These are phyloP conservation scores for Mariannaea sp. DNA, from an alignment of 2,329 filamentous ascomycete species.

Conservation along the genomic window DNA sequence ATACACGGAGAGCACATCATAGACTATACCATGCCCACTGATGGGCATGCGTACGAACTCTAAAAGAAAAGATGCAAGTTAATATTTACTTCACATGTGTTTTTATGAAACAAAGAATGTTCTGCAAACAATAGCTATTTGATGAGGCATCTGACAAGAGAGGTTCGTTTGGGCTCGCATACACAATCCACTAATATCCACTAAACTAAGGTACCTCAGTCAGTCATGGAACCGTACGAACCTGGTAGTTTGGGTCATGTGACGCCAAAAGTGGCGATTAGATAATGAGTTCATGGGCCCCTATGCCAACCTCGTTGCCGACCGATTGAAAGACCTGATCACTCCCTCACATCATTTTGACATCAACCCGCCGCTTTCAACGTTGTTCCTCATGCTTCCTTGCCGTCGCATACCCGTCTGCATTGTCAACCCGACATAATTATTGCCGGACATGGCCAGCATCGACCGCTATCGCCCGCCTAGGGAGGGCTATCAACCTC, in stretches of 20 bases:
- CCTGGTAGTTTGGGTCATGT: slow-evolving; percentile 28
- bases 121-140: background rate
- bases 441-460: slow-evolving; percentile 55
- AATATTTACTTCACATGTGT: no score
- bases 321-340: slow-evolving; percentile 10
- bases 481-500: slow-evolving; percentile 62
- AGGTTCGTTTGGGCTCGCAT: no score
- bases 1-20: no score
- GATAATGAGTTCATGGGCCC: slow-evolving; percentile 32
- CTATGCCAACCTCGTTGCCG: slow-evolving; percentile 32
- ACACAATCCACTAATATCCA: no score
- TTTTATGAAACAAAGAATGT: background rate
- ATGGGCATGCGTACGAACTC: no score
- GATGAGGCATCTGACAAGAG: no score
- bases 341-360: slow-evolving; percentile 21
- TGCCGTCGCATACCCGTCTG: slow-evolving; percentile 19
- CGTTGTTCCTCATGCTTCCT: slow-evolving; percentile 34
- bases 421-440: slow-evolving; percentile 36
- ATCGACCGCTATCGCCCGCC: slow-evolving; percentile 63
- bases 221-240: no score
- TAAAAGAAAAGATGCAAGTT: no score
- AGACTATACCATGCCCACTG: no score
- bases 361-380: slow-evolving; percentile 5
- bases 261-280: slow-evolving; percentile 32
- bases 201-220: no score